A percentile compares a stretch with the other conserved stretches of the same genome.
These are phyloP conservation scores for Phalaenopsis hybrid DNA, from an alignment of 116 monocot genomes.

Conservation along the genomic window DNA sequence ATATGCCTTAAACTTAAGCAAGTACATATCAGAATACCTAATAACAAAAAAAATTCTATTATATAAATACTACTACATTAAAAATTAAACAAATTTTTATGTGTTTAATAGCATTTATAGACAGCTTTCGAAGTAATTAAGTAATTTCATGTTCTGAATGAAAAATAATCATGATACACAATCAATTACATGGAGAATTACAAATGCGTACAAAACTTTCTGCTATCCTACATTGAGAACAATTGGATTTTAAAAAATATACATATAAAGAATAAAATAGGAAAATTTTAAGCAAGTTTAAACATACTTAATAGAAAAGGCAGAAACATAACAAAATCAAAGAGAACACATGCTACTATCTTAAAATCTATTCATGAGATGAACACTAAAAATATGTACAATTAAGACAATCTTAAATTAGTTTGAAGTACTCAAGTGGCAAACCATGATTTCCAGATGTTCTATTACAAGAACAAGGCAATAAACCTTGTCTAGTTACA, in stretches of 20 bases:
- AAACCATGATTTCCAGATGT: neutral
- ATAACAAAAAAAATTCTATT: neutral
- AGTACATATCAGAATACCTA: neutral
- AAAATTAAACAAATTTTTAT: neutral
- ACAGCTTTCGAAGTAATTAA: neutral
- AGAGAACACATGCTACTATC: neutral
- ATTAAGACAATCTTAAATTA: neutral
- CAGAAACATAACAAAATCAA: neutral
- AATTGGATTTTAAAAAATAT: too few species aligned
- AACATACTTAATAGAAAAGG: neutral
- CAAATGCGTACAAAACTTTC: neutral
- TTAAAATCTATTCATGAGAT: neutral
- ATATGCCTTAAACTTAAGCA: neutral
- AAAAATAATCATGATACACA: neutral
- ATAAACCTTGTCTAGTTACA: neutral
- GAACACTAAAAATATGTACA: neutral
- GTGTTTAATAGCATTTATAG: neutral
- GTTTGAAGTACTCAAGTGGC: neutral
- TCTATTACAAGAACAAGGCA: neutral
- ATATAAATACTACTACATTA: neutral
- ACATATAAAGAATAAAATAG: neutral
- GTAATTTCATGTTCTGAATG: neutral
- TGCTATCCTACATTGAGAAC: too few species aligned
- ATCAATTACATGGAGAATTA: neutral
- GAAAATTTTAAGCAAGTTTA: neutral